phyloP scores from a whole-genome alignment of 495 filamentous ascomycete species.

The Talaromyces nanjingensis region DNA sequence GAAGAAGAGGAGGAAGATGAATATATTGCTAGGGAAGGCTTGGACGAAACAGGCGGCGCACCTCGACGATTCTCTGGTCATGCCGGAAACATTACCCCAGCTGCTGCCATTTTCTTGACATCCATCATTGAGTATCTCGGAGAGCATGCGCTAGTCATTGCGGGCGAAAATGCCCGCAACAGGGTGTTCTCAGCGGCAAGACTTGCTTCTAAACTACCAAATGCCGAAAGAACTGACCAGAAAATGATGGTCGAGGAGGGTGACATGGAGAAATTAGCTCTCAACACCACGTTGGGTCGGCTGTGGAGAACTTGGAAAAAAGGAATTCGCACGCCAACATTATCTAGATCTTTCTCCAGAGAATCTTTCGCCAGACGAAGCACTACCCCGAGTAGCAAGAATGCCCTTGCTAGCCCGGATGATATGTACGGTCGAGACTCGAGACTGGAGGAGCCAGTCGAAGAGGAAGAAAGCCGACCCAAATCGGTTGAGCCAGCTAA shows the following conservation, averaged over 20 bases:
- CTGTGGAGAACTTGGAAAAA: conserved; percentile 97
- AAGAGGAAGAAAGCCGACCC: background rate
- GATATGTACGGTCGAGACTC: conserved; percentile 16
- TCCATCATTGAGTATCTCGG: conserved; percentile 92
- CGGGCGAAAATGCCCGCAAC: conserved; percentile 81
- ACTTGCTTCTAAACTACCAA: conserved; percentile 27
- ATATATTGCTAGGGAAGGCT: conserved; percentile 65
- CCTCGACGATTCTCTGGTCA: conserved; percentile 49
- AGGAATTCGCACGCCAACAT: conserved; percentile 44
- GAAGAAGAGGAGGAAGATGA: conserved; percentile 96
- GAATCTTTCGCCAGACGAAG: conserved; percentile 38
- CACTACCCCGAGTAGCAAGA: conserved; percentile 27
- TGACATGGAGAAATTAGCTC: conserved; percentile 88
- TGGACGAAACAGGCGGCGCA: conserved; percentile 42
- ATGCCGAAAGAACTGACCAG: conserved; percentile 14
- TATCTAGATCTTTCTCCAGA: conserved; percentile 32
- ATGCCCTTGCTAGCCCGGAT: conserved; percentile 32
- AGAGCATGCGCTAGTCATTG: conserved; percentile 78
- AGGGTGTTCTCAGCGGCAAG: conserved; percentile 36
- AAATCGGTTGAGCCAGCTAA: conserved; percentile 37
- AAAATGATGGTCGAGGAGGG: conserved; percentile 77
- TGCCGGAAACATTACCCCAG: conserved; percentile 73
- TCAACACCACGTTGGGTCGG: conserved; percentile 79
- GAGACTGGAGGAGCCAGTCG: background rate
- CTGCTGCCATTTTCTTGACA: conserved; percentile 92